Evolutionary conservation across 108 stramenopile species (phyloP), one percentile per base, ranked within the genome.

Genomic region (Pseudonitzschia multistriata): DNA sequence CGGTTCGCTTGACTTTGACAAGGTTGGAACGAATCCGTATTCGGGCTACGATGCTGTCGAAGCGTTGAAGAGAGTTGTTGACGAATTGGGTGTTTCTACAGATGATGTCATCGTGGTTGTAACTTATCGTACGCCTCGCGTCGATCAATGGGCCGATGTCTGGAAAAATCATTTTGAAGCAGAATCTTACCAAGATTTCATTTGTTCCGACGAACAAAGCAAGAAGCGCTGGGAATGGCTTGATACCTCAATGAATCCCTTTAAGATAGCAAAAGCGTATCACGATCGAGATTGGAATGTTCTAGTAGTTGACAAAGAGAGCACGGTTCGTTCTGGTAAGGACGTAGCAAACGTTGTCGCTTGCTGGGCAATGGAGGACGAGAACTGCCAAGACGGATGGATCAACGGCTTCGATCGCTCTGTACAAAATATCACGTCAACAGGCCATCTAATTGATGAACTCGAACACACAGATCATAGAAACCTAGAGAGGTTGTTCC

Each of bases 41-140:
- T n/a, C n/a, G 11, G 31, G 40, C 6, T 27, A 37, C 19, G 45
- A 71, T 49, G 70, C 53, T 42, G 27, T 74, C 52, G 37, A 53
- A 47, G 8, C 66, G 27, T 65, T 74, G 65, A 35, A 48, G 21
- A 30, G 45, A 24, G 64, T 74, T 29, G 62, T 67, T 0, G 7
- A 40, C 14, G 21, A 15, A 3, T 19, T 67, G 42, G n/a, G 66
- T 30, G 56, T 67, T 28, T 10, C 54, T 7, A 0, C 50, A 5
- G 57, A 67, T 14, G 45, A 74, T 54, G 74, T 75, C 40, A 59
- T 34, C 15, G 62, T 75, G 31, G 60, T 69, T 24, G 19, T 75
- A 17, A 42, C 45, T 0, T 75, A 75, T 48, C 31, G 62, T 37
- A 49, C 49, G n/a, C 74, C 74, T 19, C 66, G 74, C 24, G 39